phyloP scores from a whole-genome alignment of 2,329 filamentous ascomycete genomes.

The Colletotrichum destructivum region DNA sequence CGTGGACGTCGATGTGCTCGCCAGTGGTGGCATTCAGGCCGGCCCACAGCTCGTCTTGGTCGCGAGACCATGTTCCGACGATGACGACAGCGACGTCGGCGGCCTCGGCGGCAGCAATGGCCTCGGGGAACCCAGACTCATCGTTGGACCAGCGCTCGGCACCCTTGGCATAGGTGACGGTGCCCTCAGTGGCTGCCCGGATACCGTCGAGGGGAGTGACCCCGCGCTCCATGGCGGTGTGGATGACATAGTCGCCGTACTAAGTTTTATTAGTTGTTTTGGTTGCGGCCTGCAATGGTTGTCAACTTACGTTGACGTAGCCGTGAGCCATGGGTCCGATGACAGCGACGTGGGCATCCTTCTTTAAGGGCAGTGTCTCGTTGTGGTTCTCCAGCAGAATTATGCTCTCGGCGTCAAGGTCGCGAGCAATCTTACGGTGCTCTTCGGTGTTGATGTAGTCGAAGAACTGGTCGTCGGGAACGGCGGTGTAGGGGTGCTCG shows the following conservation, averaged over 20 bases:
- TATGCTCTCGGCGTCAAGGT: constrained; percentile 76
- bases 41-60: constrained; percentile 79
- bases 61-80: constrained; percentile 82
- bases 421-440: constrained; percentile 70
- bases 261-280: constrained; percentile 26
- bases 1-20: constrained; percentile 78
- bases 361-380: constrained; percentile 68
- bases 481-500: constrained; percentile 76
- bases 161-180: constrained; percentile 77
- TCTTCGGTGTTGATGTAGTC: constrained; percentile 75
- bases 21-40: constrained; percentile 82
- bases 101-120: constrained; percentile 74
- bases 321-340: constrained; percentile 83
- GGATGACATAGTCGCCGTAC: constrained; percentile 83
- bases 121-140: constrained; percentile 76
- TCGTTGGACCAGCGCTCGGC: constrained; percentile 82
- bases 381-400: constrained; percentile 73
- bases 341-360: constrained; percentile 78
- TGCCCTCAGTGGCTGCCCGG: constrained; percentile 70
- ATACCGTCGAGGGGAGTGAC: constrained; percentile 81
- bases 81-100: constrained; percentile 82
- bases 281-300: not conserved
- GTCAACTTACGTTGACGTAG: constrained; percentile 73
- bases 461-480: constrained; percentile 67
- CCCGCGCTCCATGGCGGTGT: constrained; percentile 73